Evolutionary conservation across 495 filamentous ascomycete species (phyloP), one percentile per base, ranked within the genome.

Genomic region (Penicillium flavigenum): DNA sequence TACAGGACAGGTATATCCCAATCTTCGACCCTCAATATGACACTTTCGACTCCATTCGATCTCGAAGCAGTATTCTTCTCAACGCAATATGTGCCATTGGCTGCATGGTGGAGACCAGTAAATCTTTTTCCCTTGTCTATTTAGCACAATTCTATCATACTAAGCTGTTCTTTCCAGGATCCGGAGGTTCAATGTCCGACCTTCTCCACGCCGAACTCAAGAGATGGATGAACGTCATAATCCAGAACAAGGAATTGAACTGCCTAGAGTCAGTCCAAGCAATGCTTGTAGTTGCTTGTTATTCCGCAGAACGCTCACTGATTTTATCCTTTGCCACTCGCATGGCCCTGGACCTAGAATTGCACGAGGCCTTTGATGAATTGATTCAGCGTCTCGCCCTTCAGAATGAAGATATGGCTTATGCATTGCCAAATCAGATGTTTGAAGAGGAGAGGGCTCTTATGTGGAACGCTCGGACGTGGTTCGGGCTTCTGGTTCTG

Each of bases 21-120:
- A 67, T 79, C 0, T 79, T 80, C 47, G 75, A 80, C 48, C 71
- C 72, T 11, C 56, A 59, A 29, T 62, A 70, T 41, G 76, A 80
- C 52, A 79, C 68, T 0, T 79, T 79, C 38, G 60, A 72, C 1
- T 74, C 71, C 0, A 68, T 80, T 14, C 65, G 76, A 17, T 56
- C 54, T 32, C 62, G 77, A 19, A 78, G 76, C 29, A 71, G 72
- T 22, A 77, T 79, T 45, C 61, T 80, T 0, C 66, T 80, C 26
- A 76, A 81, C 61, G 72, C 75, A 3, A 81, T 83, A 5, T 76
- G 76, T 51, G 76, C 76, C 5, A 73, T 79, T 43, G 80, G 80
- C 8, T 76, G 73, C 58, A 75, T 76, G 48, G 69, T 75, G 7
- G 69, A 75, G 47, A 66, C 61, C 16, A 73, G 74, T 66, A 64